Evolutionary conservation across 1,284 basidiomycete species (phyloP), one percentile per base, ranked within the genome.

Genomic region (Pascua sp.): DNA sequence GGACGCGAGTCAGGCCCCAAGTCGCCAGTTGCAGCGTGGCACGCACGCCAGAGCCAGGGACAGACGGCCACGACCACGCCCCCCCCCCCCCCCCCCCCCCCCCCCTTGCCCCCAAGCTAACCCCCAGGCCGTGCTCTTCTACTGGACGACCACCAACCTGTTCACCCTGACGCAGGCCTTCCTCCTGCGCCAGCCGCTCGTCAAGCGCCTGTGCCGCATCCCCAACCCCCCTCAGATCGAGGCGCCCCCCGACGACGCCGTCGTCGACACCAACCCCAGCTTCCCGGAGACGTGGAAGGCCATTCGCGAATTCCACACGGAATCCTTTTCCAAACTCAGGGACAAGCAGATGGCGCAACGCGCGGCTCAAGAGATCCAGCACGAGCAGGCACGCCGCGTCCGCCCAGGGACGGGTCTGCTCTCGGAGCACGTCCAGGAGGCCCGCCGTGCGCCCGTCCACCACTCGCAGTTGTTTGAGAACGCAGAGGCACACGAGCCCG

Each of bases 101-200:
- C 9, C 36, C 37, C 41, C 24, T 13, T 46, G 49, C 36, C 9
- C 40, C 11, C 37, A 13, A n/a, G 52, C 44, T 47, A 18, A 47
- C 36, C n/a, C 38, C 40, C 64, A 80, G 76, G 81, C 78, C 10
- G 72, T 83, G 24, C 75, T 82, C n/a, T 74, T 82, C 54, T 83
- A 82, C 76, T 83, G 82, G 82, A 78, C 79, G 8, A 79, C 80
- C 38, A 79, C 81, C 55, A 81, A 81, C 67, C 61, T 72, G 42
- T 77, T 80, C 64, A 81, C 81, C n/a, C 70, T 83, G n/a, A 42
- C 76, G 5, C 82, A 83, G 72, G 73, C 81, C 15, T 55, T 67
- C 11, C n/a, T 75, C 47, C 69, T 81, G 17, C 74, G 72, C 47
- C 65, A 67, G 47, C 61, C 66, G 12, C 45, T 56, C 12, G 65